Evolutionary conservation across 495 filamentous ascomycete species (phyloP).

Genomic region (Diplogelasinospora grovesii): DNA sequence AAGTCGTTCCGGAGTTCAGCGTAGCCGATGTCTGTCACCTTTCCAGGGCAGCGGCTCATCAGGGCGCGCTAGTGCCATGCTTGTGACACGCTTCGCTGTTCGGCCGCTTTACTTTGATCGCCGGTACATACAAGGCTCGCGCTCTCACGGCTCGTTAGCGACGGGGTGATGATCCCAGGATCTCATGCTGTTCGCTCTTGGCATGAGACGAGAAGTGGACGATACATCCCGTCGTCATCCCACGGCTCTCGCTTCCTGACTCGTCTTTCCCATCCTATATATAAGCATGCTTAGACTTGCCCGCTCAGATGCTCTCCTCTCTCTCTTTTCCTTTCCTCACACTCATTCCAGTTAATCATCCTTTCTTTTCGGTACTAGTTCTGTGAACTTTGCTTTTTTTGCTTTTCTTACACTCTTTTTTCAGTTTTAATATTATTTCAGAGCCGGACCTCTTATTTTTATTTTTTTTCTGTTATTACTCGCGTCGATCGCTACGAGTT

Average conservation of each 20-base stretch:
- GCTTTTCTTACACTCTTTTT: constrained; percentile 32
- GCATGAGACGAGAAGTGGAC: constrained; percentile 21
- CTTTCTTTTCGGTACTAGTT: constrained; percentile 34
- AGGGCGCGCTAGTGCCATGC: constrained; percentile 2
- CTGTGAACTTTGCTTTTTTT: constrained; percentile 40
- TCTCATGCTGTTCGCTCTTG: constrained; percentile 9
- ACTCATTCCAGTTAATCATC: constrained; percentile 28
- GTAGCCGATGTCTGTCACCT: constrained; percentile 16
- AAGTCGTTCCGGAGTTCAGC: constrained; percentile 25
- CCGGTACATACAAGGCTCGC: no score
- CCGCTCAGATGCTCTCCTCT: constrained; percentile 2
- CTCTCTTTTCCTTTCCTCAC: constrained; percentile 21
- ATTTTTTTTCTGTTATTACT: constrained; percentile 15
- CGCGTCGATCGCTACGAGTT: constrained; percentile 22
- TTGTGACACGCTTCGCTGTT: constrained; percentile 4
- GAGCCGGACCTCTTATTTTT: constrained; percentile 31
- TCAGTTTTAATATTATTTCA: constrained; percentile 17
- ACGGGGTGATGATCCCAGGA: constrained; percentile 13
- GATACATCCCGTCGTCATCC: constrained; percentile 7
- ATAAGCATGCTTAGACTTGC: background rate
- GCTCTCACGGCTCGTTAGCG: constrained; percentile 13
- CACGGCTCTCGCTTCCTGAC: constrained; percentile 2
- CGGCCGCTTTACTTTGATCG: constrained; percentile 13
- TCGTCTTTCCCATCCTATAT: background rate
- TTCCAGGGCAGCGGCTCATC: constrained; percentile 17